These are phyloP conservation scores for Pichia cabralensis DNA, from an alignment of 805 yeast species.

Conservation along the genomic window DNA sequence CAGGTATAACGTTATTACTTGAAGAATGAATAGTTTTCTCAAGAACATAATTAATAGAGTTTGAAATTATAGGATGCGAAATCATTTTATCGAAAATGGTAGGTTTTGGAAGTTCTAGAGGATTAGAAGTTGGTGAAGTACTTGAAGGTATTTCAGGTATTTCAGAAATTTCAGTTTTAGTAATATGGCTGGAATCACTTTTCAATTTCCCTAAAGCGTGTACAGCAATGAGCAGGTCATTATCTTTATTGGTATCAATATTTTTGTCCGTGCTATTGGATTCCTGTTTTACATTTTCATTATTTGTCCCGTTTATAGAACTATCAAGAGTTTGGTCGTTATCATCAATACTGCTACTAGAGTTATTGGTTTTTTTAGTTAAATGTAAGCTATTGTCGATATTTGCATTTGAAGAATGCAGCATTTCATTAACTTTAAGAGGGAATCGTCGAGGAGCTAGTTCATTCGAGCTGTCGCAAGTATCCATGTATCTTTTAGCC, in stretches of 20 bases:
- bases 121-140: neutral
- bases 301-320: too few species aligned
- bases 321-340: too few species aligned
- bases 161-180: neutral
- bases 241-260: neutral
- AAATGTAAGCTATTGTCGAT: neutral
- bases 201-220: constrained; percentile 23
- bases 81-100: constrained; percentile 29
- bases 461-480: neutral
- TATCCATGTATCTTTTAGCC: too few species aligned
- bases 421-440: constrained; percentile 8
- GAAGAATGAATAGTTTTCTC: constrained; percentile 27
- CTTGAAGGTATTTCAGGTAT: neutral
- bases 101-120: neutral
- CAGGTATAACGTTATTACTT: constrained; percentile 15
- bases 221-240: constrained; percentile 20
- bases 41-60: constrained; percentile 27
- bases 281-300: too few species aligned
- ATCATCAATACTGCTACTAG: neutral
- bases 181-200: constrained; percentile 2
- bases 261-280: too few species aligned
- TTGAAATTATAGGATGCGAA: constrained; percentile 28
- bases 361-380: too few species aligned
- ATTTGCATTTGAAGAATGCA: neutral
- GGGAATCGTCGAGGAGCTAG: constrained; percentile 4